Conservation (phyloP, 2,329 filamentous ascomycete species). For the Fusarium lyarnte region DNA sequence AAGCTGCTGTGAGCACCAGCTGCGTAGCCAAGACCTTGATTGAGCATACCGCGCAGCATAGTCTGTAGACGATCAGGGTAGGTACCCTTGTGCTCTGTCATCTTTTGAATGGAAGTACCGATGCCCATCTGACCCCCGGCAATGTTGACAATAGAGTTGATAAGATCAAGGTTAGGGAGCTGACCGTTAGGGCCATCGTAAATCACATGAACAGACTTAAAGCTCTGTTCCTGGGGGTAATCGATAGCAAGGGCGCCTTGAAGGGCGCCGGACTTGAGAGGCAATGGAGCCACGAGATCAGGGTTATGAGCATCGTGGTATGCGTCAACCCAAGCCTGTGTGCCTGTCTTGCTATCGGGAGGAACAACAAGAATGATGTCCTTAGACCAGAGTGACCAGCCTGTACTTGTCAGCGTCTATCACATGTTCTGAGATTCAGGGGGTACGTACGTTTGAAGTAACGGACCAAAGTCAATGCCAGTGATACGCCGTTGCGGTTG, state of each 20-base stretch:
- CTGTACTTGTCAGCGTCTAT: conserved; percentile 50
- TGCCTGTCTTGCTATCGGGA: conserved; percentile 87
- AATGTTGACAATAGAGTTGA: conserved; percentile 92
- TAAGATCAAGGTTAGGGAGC: conserved; percentile 91
- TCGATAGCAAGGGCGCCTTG: conserved; percentile 95
- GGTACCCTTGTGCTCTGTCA: conserved; percentile 82
- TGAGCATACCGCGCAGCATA: conserved; percentile 91
- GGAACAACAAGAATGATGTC: conserved; percentile 94
- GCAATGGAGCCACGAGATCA: conserved; percentile 75
- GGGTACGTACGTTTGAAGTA: conserved; percentile 82
- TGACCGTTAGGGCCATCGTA: conserved; percentile 98
- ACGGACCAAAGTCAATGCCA: conserved; percentile 85
- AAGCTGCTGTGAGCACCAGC: conserved; percentile 94
- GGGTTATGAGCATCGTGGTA: conserved; percentile 91
- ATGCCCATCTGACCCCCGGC: conserved; percentile 94
- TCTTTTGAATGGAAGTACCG: conserved; percentile 82
- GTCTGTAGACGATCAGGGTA: conserved; percentile 86
- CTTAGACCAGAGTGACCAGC: conserved; percentile 98
- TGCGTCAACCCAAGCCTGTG: conserved; percentile 96
- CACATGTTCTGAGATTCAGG: background rate
- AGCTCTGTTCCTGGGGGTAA: conserved; percentile 85
- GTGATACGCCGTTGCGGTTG: conserved; percentile 87
- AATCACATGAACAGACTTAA: conserved; percentile 87
- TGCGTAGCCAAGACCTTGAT: conserved; percentile 87
- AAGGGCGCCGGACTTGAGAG: conserved; percentile 90